Percentiles rank a stretch among this genome's conserved stretches.
Conservation (phyloP, 352 stramenopile species). For the Globisporangium megalacanthum region DNA sequence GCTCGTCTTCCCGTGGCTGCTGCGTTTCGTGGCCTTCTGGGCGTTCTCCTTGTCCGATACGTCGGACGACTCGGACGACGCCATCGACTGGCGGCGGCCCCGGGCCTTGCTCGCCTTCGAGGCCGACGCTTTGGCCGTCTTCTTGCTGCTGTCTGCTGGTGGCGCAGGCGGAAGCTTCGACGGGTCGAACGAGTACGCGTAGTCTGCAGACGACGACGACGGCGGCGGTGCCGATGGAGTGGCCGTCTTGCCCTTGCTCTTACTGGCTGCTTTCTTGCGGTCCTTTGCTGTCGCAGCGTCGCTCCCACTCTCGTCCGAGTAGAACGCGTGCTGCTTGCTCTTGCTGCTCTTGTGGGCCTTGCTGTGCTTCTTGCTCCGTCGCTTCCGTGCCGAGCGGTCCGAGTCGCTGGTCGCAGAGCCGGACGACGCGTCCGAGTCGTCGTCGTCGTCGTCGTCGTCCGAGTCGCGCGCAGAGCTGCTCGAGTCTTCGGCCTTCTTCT, state of each 20-base stretch:
- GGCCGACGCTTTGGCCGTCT: not conserved
- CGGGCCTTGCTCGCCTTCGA: conserved; percentile 19
- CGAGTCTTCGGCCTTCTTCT: conserved; percentile 14
- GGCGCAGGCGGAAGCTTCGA: conserved; percentile 37
- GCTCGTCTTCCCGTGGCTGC: conserved; percentile 15
- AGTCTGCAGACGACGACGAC: conserved; percentile 16
- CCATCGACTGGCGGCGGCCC: conserved; percentile 26
- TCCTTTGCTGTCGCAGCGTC: conserved; percentile 3
- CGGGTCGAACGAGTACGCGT: conserved; percentile 45
- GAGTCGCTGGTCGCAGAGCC: conserved; percentile 20
- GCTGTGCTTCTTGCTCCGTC: conserved; percentile 25
- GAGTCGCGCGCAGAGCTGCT: conserved; percentile 14
- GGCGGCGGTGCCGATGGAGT: conserved; percentile 8
- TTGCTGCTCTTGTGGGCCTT: conserved; percentile 17
- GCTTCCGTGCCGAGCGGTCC: conserved; percentile 6
- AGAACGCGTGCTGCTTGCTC: conserved; percentile 21
- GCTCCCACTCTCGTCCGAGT: conserved; percentile 17
- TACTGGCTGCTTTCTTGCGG: conserved; percentile 7
- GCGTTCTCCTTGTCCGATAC: conserved; percentile 33
- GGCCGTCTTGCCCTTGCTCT: conserved; percentile 2
- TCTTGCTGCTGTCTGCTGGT: conserved; percentile 12
- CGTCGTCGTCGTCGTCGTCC: conserved; percentile 2
- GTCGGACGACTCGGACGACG: conserved; percentile 28
- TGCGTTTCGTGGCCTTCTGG: conserved; percentile 11
- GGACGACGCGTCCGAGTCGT: conserved; percentile 14